Base-by-base conservation (phyloP, 306 rosid genomes). In the Cicer bijugum region DNA sequence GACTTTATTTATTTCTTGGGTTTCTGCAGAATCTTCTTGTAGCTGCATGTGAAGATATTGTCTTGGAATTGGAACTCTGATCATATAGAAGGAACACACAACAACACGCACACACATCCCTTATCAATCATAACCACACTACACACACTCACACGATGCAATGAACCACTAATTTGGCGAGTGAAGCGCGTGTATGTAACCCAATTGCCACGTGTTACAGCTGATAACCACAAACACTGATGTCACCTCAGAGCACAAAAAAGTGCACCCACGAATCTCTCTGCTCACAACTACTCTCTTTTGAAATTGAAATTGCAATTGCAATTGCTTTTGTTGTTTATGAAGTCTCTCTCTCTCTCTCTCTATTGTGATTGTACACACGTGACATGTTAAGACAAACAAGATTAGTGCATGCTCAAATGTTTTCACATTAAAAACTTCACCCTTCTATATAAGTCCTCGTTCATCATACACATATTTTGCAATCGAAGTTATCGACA, bases 301-400 rank as follows among this genome's bases (percentile, higher is more conserved):
- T 23, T 69, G 45, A 14, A 28, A 28, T 38, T 28, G 33, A 0
- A 28, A 28, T 67, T 78, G 39, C 55, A 53, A 14, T 38, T 40
- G 46, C 12, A 1, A 19, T 19, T 69, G 61, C 17, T 67, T 28
- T 42, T 50, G 12, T 56, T 43, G 38, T 37, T 72, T 20, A 69
- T 57, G 35, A 47, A 39, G 28, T 47, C 51, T 67, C 39, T 66
- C 35, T 66, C n/a, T 38, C 43, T 62, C 7, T 62, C 62, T 67
- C 51, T 71, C 62, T 15, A 82, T 60, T 85, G 76, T 75, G 86
- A 88, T 71, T 66, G 80, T 64, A 14, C 70, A 68, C 88, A 85
- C 83, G 91, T 85, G 95, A 87, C 83, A 72, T 62, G 84, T 75
- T 60, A 74, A 28, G 85, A 86, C 89, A 70, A 81, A 28, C 33